Evolutionary conservation across 139 green algal species (phyloP), one percentile per base, ranked within the genome.

Genomic region (Asterochloris erici): DNA sequence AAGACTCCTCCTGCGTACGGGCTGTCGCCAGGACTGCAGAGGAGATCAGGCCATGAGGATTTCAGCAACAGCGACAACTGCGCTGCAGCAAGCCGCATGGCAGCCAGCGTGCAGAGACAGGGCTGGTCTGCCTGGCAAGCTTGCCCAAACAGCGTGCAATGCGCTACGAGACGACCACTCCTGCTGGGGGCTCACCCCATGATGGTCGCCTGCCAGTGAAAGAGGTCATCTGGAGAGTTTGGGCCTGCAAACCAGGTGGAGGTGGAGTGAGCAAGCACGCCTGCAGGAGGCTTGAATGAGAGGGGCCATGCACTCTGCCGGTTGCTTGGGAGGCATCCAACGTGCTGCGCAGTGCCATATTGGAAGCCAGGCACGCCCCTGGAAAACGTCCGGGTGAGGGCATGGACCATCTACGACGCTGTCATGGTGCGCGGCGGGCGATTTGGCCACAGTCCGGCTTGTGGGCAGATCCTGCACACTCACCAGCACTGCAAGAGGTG

Each of bases 1-100:
- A 99, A 99, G 21, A 99, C 94, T 24, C 96, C 96, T n/a, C 96
- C 96, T 17, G 92, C 86, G 83, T 98, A 99, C 0, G 96, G 96
- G 85, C 91, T 96, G 84, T 99, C 96, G 0, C 61, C 79, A 28
- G 84, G 84, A 54, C 84, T 87, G 79, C 66, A 83, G 14, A 54
- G 11, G 24, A 61, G 2, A 29, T 10, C 12, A 19, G 70, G 4
- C 26, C n/a, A 76, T 28, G 38, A 10, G 38, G 38, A 54, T 2
- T 54, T 6, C 38, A 54, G 23, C 66, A 12, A 9, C 66, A 73
- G 66, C 66, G 9, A 2, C 66, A 21, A 73, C 21, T 21, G 19
- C 66, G 23, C 21, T 73, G 66, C 19, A 24, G 66, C 66, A 21
- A 9, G 38, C 38, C 38, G 38, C 38, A 54, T 54, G 38, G 38